Percentiles rank a stretch among this genome's conserved stretches.
phyloP scores from a whole-genome alignment of 2,329 filamentous ascomycete species.

The Paraconiothyrium sp. region DNA sequence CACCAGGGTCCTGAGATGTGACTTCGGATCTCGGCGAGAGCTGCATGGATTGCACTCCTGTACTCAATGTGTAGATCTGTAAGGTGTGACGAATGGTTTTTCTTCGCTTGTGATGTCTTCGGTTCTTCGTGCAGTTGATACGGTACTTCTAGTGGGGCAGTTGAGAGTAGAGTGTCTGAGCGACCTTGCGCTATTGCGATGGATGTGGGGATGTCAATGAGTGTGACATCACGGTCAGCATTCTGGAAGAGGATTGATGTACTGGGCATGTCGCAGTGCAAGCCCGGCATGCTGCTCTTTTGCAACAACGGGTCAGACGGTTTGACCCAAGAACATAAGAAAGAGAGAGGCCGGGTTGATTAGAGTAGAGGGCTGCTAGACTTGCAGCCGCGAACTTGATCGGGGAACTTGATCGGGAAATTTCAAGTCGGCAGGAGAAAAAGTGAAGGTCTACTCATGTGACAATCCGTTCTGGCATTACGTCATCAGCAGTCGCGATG shows the following conservation, averaged over 20 bases:
- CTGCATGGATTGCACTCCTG: conserved; percentile 49
- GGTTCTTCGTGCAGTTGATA: conserved; percentile 62
- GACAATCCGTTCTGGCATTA: background rate
- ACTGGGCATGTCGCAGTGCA: background rate
- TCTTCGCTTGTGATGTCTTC: conserved; percentile 57
- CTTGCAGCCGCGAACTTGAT: background rate
- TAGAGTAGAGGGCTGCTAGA: background rate
- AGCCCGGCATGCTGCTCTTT: background rate
- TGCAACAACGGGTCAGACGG: background rate
- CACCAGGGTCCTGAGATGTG: conserved; percentile 40
- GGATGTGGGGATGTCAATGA: conserved; percentile 76
- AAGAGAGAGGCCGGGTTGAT: background rate
- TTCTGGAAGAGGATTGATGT: conserved; percentile 64
- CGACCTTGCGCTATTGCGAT: conserved; percentile 72
- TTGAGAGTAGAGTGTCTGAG: conserved; percentile 58
- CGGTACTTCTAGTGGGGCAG: conserved; percentile 55
- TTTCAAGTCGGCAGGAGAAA: background rate
- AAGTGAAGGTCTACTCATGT: conserved; percentile 7
- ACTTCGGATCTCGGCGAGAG: conserved; percentile 46
- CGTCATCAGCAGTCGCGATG: background rate
- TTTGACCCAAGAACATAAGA: background rate
- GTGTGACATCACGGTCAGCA: conserved; percentile 58
- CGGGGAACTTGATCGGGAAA: background rate
- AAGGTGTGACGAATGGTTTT: conserved; percentile 43
- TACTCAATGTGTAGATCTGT: conserved; percentile 50